A percentile compares a stretch with the other conserved stretches of the same genome.
Evolutionary conservation across 257 asterid species (phyloP).

Genomic region (Verbascum thapsus): DNA sequence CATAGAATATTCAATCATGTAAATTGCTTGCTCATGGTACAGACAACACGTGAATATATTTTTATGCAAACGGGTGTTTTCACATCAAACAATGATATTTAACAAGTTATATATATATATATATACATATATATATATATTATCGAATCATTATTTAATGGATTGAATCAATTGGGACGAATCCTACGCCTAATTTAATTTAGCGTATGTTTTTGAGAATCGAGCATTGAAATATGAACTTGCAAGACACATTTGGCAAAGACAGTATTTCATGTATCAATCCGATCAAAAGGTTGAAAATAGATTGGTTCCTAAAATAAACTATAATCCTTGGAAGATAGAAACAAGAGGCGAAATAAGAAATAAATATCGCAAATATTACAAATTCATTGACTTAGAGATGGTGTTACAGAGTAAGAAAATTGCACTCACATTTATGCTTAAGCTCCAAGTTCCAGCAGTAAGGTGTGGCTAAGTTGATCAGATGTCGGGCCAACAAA

Average conservation of each 20-base stretch:
- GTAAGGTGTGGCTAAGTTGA: slow-evolving; percentile 63
- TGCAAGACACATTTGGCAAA: background rate
- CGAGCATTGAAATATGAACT: background rate
- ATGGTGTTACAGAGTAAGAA: background rate
- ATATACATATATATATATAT: too few relatives aligned
- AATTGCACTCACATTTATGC: slow-evolving; percentile 28
- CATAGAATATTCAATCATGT: background rate
- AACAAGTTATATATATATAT: too few relatives aligned
- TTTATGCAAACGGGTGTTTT: too few relatives aligned
- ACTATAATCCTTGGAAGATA: background rate
- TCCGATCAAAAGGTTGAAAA: slow-evolving; percentile 10
- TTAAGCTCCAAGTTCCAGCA: slow-evolving; percentile 69
- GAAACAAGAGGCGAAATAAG: background rate
- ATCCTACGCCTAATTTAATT: background rate
- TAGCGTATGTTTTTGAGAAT: background rate
- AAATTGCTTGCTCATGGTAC: slow-evolving; percentile 19
- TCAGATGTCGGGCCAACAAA: slow-evolving; percentile 66
- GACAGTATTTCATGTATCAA: slow-evolving; percentile 3
- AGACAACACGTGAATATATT: too few relatives aligned
- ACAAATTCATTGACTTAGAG: background rate
- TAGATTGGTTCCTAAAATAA: background rate
- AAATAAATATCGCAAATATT: background rate
- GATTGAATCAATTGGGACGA: too few relatives aligned
- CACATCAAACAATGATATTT: too few relatives aligned
- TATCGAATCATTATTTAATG: too few relatives aligned